A percentile compares a stretch with the other conserved stretches of the same genome.
Conservation (phyloP, 805 yeast species). For the Hanseniaspora clermontiae region DNA sequence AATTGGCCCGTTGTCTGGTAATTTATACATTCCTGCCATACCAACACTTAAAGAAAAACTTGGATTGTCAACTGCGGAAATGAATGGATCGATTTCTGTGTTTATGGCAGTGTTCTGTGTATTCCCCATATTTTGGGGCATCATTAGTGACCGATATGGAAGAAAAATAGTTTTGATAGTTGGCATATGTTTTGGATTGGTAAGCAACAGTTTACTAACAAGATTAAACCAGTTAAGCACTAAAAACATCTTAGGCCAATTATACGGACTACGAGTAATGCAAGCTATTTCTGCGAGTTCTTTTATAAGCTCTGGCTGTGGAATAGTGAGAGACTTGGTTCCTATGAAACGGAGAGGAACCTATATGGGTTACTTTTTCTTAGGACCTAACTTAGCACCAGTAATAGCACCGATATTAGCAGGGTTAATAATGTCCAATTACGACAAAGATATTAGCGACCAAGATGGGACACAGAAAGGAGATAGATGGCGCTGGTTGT, state of each 20-base stretch:
- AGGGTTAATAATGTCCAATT: constrained; percentile 47
- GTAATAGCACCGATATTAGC: constrained; percentile 73
- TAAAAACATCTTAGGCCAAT: constrained; percentile 55
- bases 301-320: constrained; percentile 85
- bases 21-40: constrained; percentile 43
- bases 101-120: constrained; percentile 46
- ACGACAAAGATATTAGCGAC: not conserved
- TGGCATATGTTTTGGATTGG: constrained; percentile 46
- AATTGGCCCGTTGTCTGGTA: constrained; percentile 43
- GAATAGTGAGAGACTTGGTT: constrained; percentile 69
- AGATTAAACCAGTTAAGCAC: constrained; percentile 16
- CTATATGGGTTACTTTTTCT: constrained; percentile 72
- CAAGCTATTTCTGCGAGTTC: constrained; percentile 79
- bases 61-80: constrained; percentile 31
- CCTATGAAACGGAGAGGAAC: constrained; percentile 57
- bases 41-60: constrained; percentile 35
- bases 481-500: constrained; percentile 74
- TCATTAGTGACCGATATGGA: constrained; percentile 44
- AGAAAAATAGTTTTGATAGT: constrained; percentile 52
- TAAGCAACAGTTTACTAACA: constrained; percentile 55
- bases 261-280: constrained; percentile 46
- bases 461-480: constrained; percentile 35
- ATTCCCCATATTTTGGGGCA: constrained; percentile 46
- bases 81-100: constrained; percentile 45
- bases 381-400: constrained; percentile 84